phyloP scores from a whole-genome alignment of 768 basidiomycete species.

The Amyloporia xantha region DNA sequence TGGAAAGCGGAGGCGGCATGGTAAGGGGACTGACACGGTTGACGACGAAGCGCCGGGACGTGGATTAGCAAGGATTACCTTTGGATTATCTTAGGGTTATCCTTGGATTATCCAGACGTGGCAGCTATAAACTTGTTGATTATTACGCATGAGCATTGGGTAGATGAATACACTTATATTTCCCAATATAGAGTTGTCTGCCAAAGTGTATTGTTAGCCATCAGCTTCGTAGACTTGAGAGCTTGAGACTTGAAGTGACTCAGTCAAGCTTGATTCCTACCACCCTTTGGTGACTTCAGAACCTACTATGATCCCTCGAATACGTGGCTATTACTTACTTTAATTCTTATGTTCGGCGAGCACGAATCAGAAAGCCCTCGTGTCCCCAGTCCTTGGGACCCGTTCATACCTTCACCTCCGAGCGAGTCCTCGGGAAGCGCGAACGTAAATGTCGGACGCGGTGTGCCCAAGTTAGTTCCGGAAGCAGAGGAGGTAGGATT shows the following conservation, averaged over 20 bases:
- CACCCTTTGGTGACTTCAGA: not conserved
- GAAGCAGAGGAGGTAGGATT: conserved; percentile 56
- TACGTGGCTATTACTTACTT: conserved; percentile 28
- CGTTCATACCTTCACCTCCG: conserved; percentile 53
- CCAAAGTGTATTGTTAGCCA: too few relatives aligned
- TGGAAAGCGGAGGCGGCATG: conserved; percentile 13
- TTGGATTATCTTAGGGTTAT: too few relatives aligned
- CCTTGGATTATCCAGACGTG: too few relatives aligned
- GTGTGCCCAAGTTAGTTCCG: conserved; percentile 62
- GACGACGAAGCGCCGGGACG: too few relatives aligned
- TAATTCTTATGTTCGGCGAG: conserved; percentile 67
- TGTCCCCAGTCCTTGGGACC: conserved; percentile 80
- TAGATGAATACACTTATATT: too few relatives aligned
- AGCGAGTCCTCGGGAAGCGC: conserved; percentile 25
- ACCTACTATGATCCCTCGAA: conserved; percentile 50
- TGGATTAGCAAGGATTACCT: too few relatives aligned
- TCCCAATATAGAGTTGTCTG: too few relatives aligned
- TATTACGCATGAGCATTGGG: too few relatives aligned
- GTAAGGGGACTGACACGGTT: not conserved
- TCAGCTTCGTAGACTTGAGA: too few relatives aligned
- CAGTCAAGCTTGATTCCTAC: too few relatives aligned
- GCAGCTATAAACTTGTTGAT: too few relatives aligned
- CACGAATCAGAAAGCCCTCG: conserved; percentile 74
- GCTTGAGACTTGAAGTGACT: too few relatives aligned
- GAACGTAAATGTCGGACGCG: conserved; percentile 20